phyloP scores from a whole-genome alignment of 306 rosid species.

The Trifolium dubium region DNA sequence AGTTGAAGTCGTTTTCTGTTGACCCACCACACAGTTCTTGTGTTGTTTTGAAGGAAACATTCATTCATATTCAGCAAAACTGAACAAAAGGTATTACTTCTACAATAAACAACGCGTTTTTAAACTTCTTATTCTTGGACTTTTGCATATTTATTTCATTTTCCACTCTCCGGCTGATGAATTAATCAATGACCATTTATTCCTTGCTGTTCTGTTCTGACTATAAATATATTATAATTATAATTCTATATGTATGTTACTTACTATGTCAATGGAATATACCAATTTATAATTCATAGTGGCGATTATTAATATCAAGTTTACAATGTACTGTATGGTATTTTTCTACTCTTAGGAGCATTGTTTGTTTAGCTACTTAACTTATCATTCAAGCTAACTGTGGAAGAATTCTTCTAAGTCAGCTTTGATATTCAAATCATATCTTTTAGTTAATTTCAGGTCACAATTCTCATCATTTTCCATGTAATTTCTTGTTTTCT shows the following conservation, averaged over 20 bases:
- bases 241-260: neutral
- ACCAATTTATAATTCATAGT: neutral
- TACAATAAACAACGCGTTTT: too few species aligned
- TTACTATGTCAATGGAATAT: neutral
- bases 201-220: neutral
- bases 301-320: neutral
- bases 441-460: constrained; percentile 29
- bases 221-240: neutral
- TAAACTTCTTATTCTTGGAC: neutral
- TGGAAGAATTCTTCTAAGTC: constrained; percentile 27
- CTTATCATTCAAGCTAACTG: constrained; percentile 14
- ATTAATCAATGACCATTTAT: neutral
- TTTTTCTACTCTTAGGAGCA: neutral
- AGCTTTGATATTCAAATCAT: constrained; percentile 29
- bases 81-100: neutral
- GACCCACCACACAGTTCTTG: neutral
- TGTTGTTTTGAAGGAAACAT: neutral
- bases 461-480: constrained; percentile 25
- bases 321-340: neutral
- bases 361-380: neutral
- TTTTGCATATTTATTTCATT: constrained; percentile 1
- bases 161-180: constrained; percentile 9
- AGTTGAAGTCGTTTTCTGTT: too few species aligned
- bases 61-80: neutral
- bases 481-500: neutral